A percentile compares a stretch with the other conserved stretches of the same genome.
These are phyloP conservation scores for Blastobotrys chiropterorum DNA, from an alignment of 805 yeast genomes.

Conservation along the genomic window DNA sequence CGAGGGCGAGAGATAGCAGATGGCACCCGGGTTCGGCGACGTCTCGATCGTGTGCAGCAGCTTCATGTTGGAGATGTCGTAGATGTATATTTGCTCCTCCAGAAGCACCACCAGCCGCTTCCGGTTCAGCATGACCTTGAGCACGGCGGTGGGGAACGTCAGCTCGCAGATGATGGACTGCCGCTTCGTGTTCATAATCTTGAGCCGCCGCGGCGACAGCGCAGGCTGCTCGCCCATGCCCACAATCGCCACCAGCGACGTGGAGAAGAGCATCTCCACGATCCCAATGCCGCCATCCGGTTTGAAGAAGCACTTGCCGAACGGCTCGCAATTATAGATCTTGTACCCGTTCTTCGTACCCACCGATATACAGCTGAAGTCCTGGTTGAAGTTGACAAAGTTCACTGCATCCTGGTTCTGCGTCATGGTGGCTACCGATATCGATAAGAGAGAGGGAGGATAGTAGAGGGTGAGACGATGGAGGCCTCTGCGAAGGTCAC, in stretches of 20 bases:
- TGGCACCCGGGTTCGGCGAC: slow-evolving; percentile 38
- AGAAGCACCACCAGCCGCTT: slow-evolving; percentile 73
- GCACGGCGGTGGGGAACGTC: slow-evolving; percentile 71
- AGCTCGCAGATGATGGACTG: slow-evolving; percentile 75
- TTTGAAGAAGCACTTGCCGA: slow-evolving; percentile 59
- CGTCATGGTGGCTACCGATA: slow-evolving; percentile 1
- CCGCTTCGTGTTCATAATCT: slow-evolving; percentile 77
- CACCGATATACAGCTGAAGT: slow-evolving; percentile 71
- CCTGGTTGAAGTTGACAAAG: slow-evolving; percentile 80
- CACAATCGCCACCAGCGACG: slow-evolving; percentile 79
- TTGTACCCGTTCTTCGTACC: slow-evolving; percentile 61
- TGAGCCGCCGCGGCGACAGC: slow-evolving; percentile 66
- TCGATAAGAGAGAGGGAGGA: too few relatives aligned
- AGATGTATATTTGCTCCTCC: slow-evolving; percentile 75
- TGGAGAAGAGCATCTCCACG: slow-evolving; percentile 85
- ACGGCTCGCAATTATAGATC: slow-evolving; percentile 84
- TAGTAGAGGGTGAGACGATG: too few relatives aligned
- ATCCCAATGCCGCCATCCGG: slow-evolving; percentile 41
- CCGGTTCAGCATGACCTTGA: slow-evolving; percentile 72
- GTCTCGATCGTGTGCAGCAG: slow-evolving; percentile 66
- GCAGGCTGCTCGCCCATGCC: slow-evolving; percentile 67
- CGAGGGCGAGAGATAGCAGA: slow-evolving; percentile 33
- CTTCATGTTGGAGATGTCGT: slow-evolving; percentile 87
- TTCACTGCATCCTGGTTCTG: slow-evolving; percentile 29
- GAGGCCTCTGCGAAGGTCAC: too few relatives aligned